Conservation (phyloP, 1,284 basidiomycete genomes). For the Pisolithus thermaeus region DNA sequence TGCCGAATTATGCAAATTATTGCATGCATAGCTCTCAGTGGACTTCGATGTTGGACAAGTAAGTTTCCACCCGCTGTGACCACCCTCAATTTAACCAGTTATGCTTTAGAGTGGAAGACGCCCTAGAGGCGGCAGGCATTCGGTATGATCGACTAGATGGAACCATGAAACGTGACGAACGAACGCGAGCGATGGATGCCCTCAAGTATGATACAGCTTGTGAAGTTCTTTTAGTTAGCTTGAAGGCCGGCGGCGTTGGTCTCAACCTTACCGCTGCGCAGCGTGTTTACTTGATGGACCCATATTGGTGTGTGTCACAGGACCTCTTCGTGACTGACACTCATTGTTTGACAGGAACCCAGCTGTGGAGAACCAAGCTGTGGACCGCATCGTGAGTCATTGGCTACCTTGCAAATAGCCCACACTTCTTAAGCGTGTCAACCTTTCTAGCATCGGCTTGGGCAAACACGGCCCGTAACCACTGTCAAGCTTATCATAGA, state of each 20-base stretch:
- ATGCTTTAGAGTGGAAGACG: conserved; percentile 72
- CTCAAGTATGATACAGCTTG: conserved; percentile 80
- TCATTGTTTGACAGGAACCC: conserved; percentile 67
- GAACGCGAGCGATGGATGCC: conserved; percentile 84
- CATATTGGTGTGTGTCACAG: conserved; percentile 68
- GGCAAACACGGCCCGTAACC: conserved; percentile 86
- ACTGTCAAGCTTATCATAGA: conserved; percentile 92
- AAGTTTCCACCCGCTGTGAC: conserved; percentile 20
- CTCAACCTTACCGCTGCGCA: conserved; percentile 91
- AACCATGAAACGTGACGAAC: conserved; percentile 92
- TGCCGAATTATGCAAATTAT: conserved; percentile 15
- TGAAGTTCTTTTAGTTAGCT: conserved; percentile 91
- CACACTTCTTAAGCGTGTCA: conserved; percentile 7
- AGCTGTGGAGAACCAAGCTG: conserved; percentile 93
- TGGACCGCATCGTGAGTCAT: conserved; percentile 77
- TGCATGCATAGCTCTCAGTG: conserved; percentile 72
- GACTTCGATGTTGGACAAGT: conserved; percentile 95
- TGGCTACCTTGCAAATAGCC: not conserved
- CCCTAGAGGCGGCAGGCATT: conserved; percentile 75
- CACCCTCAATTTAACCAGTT: conserved; percentile 5
- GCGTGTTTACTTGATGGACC: conserved; percentile 92
- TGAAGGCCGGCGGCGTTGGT: conserved; percentile 96
- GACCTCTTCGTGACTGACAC: not conserved
- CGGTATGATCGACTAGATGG: conserved; percentile 90
- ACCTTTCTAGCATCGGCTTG: conserved; percentile 72